phyloP scores from a whole-genome alignment of 2,329 filamentous ascomycete genomes.

The Fusarium denticulatum region DNA sequence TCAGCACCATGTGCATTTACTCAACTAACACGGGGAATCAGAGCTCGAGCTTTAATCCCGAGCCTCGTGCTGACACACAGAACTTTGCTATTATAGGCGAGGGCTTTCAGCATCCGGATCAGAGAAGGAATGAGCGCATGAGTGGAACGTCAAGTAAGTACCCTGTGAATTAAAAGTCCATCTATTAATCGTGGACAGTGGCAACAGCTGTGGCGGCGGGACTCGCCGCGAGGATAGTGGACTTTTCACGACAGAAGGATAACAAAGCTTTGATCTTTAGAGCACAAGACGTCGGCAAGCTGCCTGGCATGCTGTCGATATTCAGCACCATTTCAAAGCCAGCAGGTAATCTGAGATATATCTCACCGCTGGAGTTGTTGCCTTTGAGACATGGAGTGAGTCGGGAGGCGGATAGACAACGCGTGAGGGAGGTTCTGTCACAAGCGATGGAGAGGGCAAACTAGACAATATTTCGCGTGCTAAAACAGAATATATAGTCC shows the following conservation, averaged over 20 bases:
- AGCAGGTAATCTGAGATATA: neutral
- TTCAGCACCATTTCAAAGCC: neutral
- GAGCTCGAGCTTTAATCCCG: neutral
- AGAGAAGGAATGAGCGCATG: neutral
- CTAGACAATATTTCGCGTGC: neutral
- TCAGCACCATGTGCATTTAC: neutral
- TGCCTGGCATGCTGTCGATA: fast-evolving
- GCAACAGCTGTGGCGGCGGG: fast-evolving
- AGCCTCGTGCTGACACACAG: fast-evolving
- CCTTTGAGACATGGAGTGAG: neutral
- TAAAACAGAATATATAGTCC: too few relatives aligned
- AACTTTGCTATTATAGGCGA: neutral
- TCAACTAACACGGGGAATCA: neutral
- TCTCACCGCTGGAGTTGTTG: neutral
- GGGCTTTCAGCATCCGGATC: neutral
- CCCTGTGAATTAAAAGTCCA: fast-evolving
- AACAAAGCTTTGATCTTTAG: neutral
- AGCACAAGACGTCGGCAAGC: neutral
- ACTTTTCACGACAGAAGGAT: neutral
- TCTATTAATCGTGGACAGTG: neutral
- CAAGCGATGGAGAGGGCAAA: neutral
- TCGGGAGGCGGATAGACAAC: neutral
- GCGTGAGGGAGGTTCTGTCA: neutral
- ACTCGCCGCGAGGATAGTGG: fast-evolving
- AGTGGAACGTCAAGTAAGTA: neutral